These are phyloP conservation scores for Fusarium transvaalense DNA, from an alignment of 2,329 filamentous ascomycete species.

Conservation along the genomic window DNA sequence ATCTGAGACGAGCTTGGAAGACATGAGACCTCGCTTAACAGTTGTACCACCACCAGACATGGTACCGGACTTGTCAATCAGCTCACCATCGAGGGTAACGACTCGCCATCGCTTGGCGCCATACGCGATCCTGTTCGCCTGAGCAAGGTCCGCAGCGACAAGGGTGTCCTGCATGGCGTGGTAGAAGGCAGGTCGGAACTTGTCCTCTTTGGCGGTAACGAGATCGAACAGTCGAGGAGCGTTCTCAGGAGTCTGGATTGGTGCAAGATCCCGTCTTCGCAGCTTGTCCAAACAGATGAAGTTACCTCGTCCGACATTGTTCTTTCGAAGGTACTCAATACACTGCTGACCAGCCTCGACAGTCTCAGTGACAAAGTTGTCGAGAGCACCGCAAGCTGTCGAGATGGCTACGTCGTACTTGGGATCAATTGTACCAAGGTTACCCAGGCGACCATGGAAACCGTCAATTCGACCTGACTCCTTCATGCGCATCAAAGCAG, in stretches of 20 bases:
- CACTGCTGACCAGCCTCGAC: constrained; percentile 98
- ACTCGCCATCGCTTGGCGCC: constrained; percentile 95
- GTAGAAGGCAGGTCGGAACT: constrained; percentile 91
- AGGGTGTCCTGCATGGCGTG: constrained; percentile 95
- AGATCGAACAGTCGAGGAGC: constrained; percentile 94
- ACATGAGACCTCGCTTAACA: constrained; percentile 94
- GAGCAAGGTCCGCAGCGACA: constrained; percentile 91
- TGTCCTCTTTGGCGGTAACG: constrained; percentile 87
- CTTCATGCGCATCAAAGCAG: constrained; percentile 91
- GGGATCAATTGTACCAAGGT: constrained; percentile 91
- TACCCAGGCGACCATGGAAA: constrained; percentile 94
- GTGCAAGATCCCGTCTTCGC: constrained; percentile 79
- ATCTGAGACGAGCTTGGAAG: constrained; percentile 90
- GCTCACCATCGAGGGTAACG: constrained; percentile 92
- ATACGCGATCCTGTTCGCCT: constrained; percentile 97
- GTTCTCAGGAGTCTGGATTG: constrained; percentile 89
- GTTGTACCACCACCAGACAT: constrained; percentile 97
- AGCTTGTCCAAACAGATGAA: constrained; percentile 96
- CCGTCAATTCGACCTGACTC: constrained; percentile 97
- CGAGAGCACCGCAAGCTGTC: constrained; percentile 89
- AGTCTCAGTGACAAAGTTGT: constrained; percentile 97
- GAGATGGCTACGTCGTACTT: constrained; percentile 99
- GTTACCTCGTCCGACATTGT: constrained; percentile 94
- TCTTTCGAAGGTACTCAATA: constrained; percentile 97
- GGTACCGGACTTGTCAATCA: constrained; percentile 98